A percentile compares a stretch with the other conserved stretches of the same genome.
These are phyloP conservation scores for Starmerella potacharoeniae DNA, from an alignment of 805 yeast species.

Conservation along the genomic window DNA sequence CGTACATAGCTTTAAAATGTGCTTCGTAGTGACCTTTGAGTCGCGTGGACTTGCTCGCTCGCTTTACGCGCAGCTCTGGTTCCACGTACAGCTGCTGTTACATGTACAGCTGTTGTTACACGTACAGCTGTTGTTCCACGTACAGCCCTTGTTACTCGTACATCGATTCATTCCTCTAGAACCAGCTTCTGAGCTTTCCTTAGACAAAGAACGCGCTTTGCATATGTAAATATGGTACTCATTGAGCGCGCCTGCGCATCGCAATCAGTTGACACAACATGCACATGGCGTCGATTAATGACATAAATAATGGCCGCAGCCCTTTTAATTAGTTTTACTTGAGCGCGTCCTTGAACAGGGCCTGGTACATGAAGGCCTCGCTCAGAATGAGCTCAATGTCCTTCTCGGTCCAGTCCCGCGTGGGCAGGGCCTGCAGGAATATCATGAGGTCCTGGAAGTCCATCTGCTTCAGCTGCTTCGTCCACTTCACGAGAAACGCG, in stretches of 20 bases:
- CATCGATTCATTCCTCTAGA: no score
- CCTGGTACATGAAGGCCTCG: conserved; percentile 96
- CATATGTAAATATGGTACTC: no score
- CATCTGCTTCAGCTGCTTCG: conserved; percentile 62
- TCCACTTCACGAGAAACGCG: conserved; percentile 84
- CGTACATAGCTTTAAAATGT: no score
- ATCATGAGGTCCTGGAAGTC: conserved; percentile 92
- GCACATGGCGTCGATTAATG: not conserved
- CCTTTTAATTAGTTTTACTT: conserved; percentile 25
- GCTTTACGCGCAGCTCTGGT: no score
- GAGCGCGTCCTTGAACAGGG: conserved; percentile 81
- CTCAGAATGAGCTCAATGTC: conserved; percentile 86
- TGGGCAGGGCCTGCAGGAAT: conserved; percentile 83
- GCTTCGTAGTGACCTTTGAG: no score
- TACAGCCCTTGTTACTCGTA: no score
- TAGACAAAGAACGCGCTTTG: no score
- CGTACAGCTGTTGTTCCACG: no score
- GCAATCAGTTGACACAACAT: not conserved
- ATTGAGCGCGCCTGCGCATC: not conserved
- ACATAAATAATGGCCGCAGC: not conserved
- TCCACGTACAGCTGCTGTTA: no score
- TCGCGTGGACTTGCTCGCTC: no score
- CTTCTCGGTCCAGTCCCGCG: conserved; percentile 71
- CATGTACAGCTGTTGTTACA: no score
- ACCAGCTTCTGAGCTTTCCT: no score